phyloP scores from a whole-genome alignment of 2,329 filamentous ascomycete genomes.

The Calonectria hongkongensis region DNA sequence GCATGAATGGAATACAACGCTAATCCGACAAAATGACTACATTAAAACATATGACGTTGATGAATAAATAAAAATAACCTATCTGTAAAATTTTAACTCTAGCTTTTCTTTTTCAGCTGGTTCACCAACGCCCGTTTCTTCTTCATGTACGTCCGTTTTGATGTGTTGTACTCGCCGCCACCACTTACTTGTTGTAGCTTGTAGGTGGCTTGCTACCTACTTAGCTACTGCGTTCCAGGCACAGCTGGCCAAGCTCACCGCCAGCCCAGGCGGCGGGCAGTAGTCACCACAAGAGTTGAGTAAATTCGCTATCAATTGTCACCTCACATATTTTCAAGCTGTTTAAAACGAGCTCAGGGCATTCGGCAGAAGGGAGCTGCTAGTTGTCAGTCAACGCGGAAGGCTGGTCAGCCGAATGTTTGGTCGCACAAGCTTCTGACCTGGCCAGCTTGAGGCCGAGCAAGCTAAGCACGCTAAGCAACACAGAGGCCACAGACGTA shows the following conservation, averaged over 20 bases:
- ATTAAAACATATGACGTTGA: no score
- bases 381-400: not conserved
- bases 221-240: not conserved
- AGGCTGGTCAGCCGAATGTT: not conserved
- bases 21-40: no score
- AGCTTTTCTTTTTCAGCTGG: no score
- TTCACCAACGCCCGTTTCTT: no score
- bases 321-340: not conserved
- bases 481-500: not conserved
- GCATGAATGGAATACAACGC: no score
- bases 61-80: no score
- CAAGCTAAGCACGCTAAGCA: not conserved
- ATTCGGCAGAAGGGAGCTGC: not conserved
- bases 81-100: no score
- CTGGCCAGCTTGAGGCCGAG: not conserved
- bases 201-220: no score
- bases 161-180: no score
- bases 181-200: no score
- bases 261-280: not conserved
- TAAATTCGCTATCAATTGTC: not conserved
- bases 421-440: slow-evolving; percentile 10
- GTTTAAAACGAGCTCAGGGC: not conserved
- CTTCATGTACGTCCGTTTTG: no score
- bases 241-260: slow-evolving; percentile 7
- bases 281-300: not conserved